A percentile compares a stretch with the other conserved stretches of the same genome.
Conservation (phyloP, 257 asterid genomes). For the Knoxia roxburghii region DNA sequence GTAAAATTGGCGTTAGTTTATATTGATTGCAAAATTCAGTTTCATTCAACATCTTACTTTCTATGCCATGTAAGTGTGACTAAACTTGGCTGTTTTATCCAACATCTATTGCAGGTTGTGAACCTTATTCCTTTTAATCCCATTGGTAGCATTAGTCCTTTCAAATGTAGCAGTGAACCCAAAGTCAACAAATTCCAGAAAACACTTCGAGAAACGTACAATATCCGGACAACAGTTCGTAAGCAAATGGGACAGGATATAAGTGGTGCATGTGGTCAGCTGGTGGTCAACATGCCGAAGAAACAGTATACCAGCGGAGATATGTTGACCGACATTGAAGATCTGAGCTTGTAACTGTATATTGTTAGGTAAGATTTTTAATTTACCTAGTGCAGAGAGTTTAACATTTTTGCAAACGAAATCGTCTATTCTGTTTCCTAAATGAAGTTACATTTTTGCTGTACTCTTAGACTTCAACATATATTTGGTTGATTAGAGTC, state of each 20-base stretch:
- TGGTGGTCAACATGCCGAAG: conserved; percentile 50
- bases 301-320: conserved; percentile 35
- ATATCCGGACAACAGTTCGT: conserved; percentile 83
- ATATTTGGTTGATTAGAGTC: not conserved
- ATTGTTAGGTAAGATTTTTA: not conserved
- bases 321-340: conserved; percentile 80
- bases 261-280: conserved; percentile 98
- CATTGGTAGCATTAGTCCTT: conserved; percentile 68
- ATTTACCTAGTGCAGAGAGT: not conserved
- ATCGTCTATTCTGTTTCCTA: not conserved
- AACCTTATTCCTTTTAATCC: conserved; percentile 97
- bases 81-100: conserved; percentile 10
- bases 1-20: not conserved
- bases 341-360: conserved; percentile 42
- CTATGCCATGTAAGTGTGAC: not conserved
- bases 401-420: not conserved
- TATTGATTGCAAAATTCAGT: not conserved
- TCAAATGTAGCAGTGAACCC: conserved; percentile 49
- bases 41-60: not conserved
- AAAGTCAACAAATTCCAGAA: conserved; percentile 67
- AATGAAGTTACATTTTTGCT: not conserved
- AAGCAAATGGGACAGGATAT: conserved; percentile 99
- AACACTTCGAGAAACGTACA: conserved; percentile 67
- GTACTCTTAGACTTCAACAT: not conserved
- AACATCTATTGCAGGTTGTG: conserved; percentile 55